Evolutionary conservation across 805 yeast species (phyloP).

Genomic region (Kregervanrija delftensis): DNA sequence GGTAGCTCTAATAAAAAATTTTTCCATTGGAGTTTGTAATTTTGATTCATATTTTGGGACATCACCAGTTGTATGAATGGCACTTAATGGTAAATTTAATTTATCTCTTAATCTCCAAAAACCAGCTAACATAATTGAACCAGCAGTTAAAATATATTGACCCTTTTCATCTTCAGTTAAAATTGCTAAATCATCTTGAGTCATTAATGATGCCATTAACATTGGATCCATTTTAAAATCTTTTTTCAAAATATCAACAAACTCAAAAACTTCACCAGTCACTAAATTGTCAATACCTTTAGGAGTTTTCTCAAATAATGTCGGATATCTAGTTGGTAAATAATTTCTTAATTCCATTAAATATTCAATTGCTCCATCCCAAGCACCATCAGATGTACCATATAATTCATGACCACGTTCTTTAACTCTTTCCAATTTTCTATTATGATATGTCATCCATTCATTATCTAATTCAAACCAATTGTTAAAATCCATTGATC

Average conservation of each 20-base stretch:
- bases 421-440: slow-evolving; percentile 43
- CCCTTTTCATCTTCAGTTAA: slow-evolving; percentile 58
- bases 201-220: slow-evolving; percentile 47
- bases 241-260: slow-evolving; percentile 19
- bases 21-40: slow-evolving; percentile 57
- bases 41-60: slow-evolving; percentile 60
- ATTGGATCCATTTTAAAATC: slow-evolving; percentile 47
- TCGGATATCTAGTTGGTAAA: slow-evolving; percentile 54
- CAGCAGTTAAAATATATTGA: slow-evolving; percentile 49
- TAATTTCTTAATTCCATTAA: slow-evolving; percentile 45
- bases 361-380: slow-evolving; percentile 49
- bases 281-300: slow-evolving; percentile 43
- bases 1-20: slow-evolving; percentile 50
- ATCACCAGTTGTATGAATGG: slow-evolving; percentile 59
- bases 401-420: slow-evolving; percentile 41
- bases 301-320: slow-evolving; percentile 38
- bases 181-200: slow-evolving; percentile 63
- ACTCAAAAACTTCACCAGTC: slow-evolving; percentile 46
- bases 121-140: slow-evolving; percentile 59
- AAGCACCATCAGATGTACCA: slow-evolving; percentile 45
- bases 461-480: slow-evolving; percentile 69
- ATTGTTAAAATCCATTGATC: slow-evolving; percentile 50
- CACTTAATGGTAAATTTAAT: slow-evolving; percentile 44
- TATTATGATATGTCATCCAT: slow-evolving; percentile 49
- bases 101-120: slow-evolving; percentile 66